Percentiles rank a stretch among this genome's conserved stretches.
Evolutionary conservation across 2,329 filamentous ascomycete genomes (phyloP).

Genomic region (Colletotrichum godetiae): DNA sequence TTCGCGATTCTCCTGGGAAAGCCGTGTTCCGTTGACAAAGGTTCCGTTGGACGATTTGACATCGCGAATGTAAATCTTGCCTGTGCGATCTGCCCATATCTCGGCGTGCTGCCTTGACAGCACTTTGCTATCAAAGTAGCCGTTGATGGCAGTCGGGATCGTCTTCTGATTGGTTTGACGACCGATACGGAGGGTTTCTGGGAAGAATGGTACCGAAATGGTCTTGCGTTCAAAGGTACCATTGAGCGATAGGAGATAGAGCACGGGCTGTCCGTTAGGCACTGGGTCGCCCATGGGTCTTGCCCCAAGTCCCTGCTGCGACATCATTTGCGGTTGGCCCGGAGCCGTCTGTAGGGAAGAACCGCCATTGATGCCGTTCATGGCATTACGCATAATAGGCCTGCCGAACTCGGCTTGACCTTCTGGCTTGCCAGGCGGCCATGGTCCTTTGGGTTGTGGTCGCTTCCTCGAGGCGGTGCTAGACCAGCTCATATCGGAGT

Average conservation of each 20-base stretch:
- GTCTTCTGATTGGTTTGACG: constrained; percentile 98
- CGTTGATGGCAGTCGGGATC: constrained; percentile 88
- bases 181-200: constrained; percentile 94
- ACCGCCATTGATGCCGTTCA: constrained; percentile 38
- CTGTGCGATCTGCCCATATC: constrained; percentile 86
- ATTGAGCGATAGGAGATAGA: constrained; percentile 91
- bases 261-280: constrained; percentile 77
- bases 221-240: constrained; percentile 98
- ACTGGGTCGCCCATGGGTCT: constrained; percentile 75
- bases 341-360: constrained; percentile 52
- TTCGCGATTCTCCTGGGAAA: constrained; percentile 95
- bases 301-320: constrained; percentile 58
- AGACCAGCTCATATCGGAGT: constrained; percentile 63
- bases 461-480: constrained; percentile 63
- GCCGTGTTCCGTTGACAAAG: constrained; percentile 91
- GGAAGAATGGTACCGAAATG: constrained; percentile 90
- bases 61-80: constrained; percentile 95
- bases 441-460: constrained; percentile 61
- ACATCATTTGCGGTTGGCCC: constrained; percentile 49
- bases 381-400: constrained; percentile 49
- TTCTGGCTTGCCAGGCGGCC: constrained; percentile 62
- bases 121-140: constrained; percentile 98
- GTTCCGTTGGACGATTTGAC: constrained; percentile 99
- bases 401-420: constrained; percentile 60
- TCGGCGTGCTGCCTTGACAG: constrained; percentile 96